Percentiles rank a stretch among this genome's conserved stretches.
Evolutionary conservation across 768 basidiomycete genomes (phyloP).

Genomic region (Leccinum arenicola): DNA sequence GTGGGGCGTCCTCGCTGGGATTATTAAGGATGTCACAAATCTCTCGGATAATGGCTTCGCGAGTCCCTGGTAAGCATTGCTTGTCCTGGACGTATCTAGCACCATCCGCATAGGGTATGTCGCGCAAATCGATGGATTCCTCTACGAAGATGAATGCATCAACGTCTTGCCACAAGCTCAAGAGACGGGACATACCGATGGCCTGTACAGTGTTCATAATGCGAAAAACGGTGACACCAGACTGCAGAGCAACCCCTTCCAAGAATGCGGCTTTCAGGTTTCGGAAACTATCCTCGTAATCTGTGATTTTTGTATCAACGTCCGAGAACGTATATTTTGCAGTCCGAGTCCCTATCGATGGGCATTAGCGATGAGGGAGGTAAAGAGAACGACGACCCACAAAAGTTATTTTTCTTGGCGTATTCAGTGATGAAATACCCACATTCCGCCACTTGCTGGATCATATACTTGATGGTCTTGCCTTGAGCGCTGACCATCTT

Average conservation of each 20-base stretch:
- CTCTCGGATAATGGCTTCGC: slow-evolving; percentile 14
- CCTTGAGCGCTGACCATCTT: slow-evolving; percentile 9
- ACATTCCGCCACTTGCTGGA: slow-evolving; percentile 23
- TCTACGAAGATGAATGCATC: neutral
- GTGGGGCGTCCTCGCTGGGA: slow-evolving; percentile 11
- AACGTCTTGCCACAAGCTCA: neutral
- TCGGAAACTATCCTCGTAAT: slow-evolving; percentile 18
- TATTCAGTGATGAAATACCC: slow-evolving; percentile 26
- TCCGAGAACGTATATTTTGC: slow-evolving; percentile 18
- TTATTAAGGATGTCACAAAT: slow-evolving; percentile 19
- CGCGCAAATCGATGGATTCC: slow-evolving; percentile 17
- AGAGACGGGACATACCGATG: slow-evolving; percentile 2
- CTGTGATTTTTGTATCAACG: slow-evolving; percentile 15
- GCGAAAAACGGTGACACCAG: slow-evolving; percentile 19
- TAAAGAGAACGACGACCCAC: slow-evolving; percentile 3
- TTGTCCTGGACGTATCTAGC: slow-evolving; percentile 24
- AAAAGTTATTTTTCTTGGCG: slow-evolving; percentile 15
- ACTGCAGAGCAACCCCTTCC: slow-evolving; percentile 13
- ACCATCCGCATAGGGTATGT: slow-evolving; percentile 21
- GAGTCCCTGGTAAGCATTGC: slow-evolving; percentile 20
- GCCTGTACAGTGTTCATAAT: slow-evolving; percentile 15
- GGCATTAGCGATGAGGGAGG: neutral
- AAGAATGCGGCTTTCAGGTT: slow-evolving; percentile 19
- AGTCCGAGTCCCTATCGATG: slow-evolving; percentile 11
- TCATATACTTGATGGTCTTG: slow-evolving; percentile 6